phyloP scores from a whole-genome alignment of 2,329 filamentous ascomycete species.

The Diaporthe vexans region DNA sequence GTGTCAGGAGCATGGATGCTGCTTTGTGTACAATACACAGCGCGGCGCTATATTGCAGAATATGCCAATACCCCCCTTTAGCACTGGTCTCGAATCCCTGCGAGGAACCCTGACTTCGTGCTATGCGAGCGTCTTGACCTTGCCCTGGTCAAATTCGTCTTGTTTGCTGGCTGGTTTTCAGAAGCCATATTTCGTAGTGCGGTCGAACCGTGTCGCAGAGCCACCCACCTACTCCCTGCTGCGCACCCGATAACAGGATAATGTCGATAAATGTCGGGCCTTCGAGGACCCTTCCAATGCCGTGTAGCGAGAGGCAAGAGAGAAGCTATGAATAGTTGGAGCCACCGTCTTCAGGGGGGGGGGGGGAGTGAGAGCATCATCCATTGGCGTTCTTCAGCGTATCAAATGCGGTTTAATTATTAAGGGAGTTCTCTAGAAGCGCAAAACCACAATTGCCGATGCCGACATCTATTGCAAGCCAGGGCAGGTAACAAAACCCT shows the following conservation, averaged over 20 bases:
- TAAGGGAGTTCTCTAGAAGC: not conserved
- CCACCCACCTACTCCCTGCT: not conserved
- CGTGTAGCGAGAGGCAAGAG: no score
- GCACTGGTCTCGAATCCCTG: not conserved
- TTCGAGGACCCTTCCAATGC: not conserved
- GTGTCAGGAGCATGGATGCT: not conserved
- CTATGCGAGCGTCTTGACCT: not conserved
- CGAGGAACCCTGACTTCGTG: not conserved
- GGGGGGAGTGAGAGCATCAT: no score
- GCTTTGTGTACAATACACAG: not conserved
- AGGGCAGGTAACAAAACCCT: no score
- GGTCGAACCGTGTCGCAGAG: not conserved
- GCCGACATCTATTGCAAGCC: not conserved
- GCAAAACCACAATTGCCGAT: not conserved
- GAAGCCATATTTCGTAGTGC: not conserved
- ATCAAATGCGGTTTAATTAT: not conserved
- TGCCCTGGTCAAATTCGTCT: not conserved
- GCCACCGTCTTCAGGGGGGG: not conserved
- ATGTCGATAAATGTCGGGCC: not conserved
- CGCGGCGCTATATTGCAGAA: not conserved
- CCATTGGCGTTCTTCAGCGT: not conserved
- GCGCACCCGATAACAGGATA: not conserved
- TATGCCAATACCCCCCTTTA: not conserved
- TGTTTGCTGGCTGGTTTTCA: not conserved
- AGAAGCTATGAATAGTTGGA: not conserved